Conservation (phyloP, 2,329 filamentous ascomycete genomes). For the Penicillium brasilianum region DNA sequence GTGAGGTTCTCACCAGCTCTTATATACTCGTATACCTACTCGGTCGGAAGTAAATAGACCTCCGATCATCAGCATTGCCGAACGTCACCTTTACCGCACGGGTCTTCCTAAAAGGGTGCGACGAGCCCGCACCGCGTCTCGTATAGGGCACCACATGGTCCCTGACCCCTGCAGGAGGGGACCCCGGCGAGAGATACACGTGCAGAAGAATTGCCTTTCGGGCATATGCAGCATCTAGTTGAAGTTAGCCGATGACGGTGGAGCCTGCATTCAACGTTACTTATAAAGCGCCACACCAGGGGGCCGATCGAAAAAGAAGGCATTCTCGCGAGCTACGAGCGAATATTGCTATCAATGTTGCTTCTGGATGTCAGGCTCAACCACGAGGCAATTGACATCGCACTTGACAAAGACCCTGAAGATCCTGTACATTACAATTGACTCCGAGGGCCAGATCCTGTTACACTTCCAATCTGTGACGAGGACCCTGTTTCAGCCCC, state of each 20-base stretch:
- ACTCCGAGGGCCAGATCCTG: background rate
- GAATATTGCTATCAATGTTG: background rate
- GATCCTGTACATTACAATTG: too few relatives aligned
- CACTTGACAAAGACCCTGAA: background rate
- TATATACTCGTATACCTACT: background rate
- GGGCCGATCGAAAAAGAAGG: background rate
- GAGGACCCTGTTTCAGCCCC: slow-evolving; percentile 18
- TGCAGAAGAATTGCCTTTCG: background rate
- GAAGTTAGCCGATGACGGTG: background rate
- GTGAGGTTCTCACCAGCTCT: background rate
- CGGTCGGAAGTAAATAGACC: background rate
- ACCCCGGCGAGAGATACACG: background rate
- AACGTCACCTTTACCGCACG: slow-evolving; percentile 2
- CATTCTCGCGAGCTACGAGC: background rate
- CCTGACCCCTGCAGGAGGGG: slow-evolving; percentile 1
- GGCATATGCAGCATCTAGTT: background rate
- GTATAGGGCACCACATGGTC: background rate
- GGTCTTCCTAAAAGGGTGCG: background rate
- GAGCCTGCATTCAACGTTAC: background rate
- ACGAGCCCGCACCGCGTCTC: background rate
- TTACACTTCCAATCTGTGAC: background rate
- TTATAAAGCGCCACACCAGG: background rate
- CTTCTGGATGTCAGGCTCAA: background rate
- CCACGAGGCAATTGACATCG: background rate
- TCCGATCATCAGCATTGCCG: background rate